Percentiles rank a stretch among this genome's conserved stretches.
phyloP scores from a whole-genome alignment of 2,329 filamentous ascomycete genomes.

The Fusarium equiseti region DNA sequence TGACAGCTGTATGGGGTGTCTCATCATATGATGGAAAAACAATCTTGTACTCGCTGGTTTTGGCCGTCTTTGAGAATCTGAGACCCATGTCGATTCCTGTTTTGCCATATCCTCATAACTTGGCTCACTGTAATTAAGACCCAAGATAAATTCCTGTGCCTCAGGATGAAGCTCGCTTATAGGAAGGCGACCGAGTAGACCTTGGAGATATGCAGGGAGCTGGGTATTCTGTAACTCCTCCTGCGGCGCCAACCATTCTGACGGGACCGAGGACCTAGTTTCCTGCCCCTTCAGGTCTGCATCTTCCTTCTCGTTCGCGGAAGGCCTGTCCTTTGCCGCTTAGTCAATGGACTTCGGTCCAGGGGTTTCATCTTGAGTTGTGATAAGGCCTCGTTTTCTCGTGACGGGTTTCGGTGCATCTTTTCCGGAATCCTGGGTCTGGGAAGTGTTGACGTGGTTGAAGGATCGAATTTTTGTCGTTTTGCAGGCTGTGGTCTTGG shows the following conservation, averaged over 20 bases:
- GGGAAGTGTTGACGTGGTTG: not conserved
- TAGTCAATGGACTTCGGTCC: slow-evolving; percentile 19
- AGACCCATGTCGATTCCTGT: slow-evolving; percentile 37
- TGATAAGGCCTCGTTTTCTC: slow-evolving; percentile 26
- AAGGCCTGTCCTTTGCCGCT: slow-evolving; percentile 29
- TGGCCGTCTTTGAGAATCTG: slow-evolving; percentile 29
- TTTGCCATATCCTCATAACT: slow-evolving; percentile 21
- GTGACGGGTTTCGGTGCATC: slow-evolving; percentile 1
- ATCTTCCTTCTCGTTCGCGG: not conserved
- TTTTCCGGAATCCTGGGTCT: slow-evolving; percentile 5
- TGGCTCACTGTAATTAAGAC: slow-evolving; percentile 15
- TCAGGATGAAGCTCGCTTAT: slow-evolving; percentile 7
- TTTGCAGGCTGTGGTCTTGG: not conserved
- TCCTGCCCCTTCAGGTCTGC: not conserved
- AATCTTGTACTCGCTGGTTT: slow-evolving; percentile 32
- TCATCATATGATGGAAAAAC: slow-evolving; percentile 25
- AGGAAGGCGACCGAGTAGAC: not conserved
- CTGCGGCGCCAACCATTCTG: slow-evolving; percentile 17
- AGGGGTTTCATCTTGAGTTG: slow-evolving; percentile 24
- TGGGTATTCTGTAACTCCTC: slow-evolving; percentile 16
- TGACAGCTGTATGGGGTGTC: not conserved
- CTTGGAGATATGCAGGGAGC: slow-evolving; percentile 15
- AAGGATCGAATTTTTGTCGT: not conserved
- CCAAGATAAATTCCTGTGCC: slow-evolving; percentile 30
- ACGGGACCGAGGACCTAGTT: not conserved